These are phyloP conservation scores for Potentilla sterilis DNA, from an alignment of 306 rosid genomes.

Conservation along the genomic window DNA sequence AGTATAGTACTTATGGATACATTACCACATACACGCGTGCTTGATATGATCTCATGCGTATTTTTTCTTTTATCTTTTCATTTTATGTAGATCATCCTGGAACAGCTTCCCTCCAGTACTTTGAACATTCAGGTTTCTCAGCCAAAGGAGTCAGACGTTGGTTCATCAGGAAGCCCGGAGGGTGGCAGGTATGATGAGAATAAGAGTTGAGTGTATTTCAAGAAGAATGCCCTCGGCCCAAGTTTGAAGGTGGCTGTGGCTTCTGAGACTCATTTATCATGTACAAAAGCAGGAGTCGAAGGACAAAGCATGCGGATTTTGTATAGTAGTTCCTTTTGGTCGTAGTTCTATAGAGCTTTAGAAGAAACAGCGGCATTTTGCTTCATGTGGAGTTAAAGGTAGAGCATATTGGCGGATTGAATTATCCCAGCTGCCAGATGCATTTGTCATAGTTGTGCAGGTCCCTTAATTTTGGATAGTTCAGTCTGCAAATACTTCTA, in stretches of 20 bases:
- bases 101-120: slow-evolving; percentile 61
- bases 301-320: slow-evolving; percentile 42
- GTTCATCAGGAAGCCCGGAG: slow-evolving; percentile 40
- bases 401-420: slow-evolving; percentile 26
- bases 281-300: slow-evolving; percentile 47
- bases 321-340: slow-evolving; percentile 37
- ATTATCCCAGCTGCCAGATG: slow-evolving; percentile 23
- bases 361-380: slow-evolving; percentile 41
- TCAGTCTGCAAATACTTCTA: slow-evolving; percentile 36
- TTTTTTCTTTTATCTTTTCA: not conserved
- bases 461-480: slow-evolving; percentile 32
- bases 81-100: slow-evolving; percentile 48
- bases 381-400: slow-evolving; percentile 38
- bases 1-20: not conserved
- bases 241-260: slow-evolving; percentile 30
- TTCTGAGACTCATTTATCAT: slow-evolving; percentile 34
- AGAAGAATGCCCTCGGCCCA: slow-evolving; percentile 29
- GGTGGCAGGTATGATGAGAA: slow-evolving; percentile 26
- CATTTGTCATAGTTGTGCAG: slow-evolving; percentile 12
- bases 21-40: not conserved
- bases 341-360: slow-evolving; percentile 39
- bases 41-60: slow-evolving; percentile 3
- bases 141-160: slow-evolving; percentile 40
- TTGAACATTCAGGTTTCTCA: slow-evolving; percentile 42
- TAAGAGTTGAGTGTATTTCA: slow-evolving; percentile 30